These are phyloP conservation scores for Ampelomyces quisqualis DNA, from an alignment of 2,329 filamentous ascomycete genomes.

Conservation along the genomic window DNA sequence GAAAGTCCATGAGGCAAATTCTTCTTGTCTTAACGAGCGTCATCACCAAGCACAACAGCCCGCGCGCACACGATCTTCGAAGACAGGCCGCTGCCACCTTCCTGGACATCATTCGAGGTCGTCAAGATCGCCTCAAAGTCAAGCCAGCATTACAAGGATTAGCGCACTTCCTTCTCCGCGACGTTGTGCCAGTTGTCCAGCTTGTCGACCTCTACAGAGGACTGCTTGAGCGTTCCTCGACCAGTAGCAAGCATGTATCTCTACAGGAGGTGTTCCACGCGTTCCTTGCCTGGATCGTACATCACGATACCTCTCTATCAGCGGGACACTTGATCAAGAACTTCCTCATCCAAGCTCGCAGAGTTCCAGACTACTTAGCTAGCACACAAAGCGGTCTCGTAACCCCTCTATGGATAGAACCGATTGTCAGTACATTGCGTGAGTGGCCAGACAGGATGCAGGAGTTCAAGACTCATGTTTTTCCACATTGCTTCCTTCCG, in stretches of 20 bases:
- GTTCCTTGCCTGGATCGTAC: constrained; percentile 42
- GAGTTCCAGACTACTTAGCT: constrained; percentile 12
- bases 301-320: constrained; percentile 45
- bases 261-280: constrained; percentile 24
- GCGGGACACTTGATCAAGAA: constrained; percentile 43
- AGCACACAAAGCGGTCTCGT: neutral
- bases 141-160: constrained; percentile 70
- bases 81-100: constrained; percentile 44
- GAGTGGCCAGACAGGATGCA: constrained; percentile 41
- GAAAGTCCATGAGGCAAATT: constrained; percentile 52
- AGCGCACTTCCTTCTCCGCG: constrained; percentile 65
- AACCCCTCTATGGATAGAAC: constrained; percentile 43
- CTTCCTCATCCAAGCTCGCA: constrained; percentile 33
- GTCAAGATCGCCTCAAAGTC: constrained; percentile 63
- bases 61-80: constrained; percentile 27
- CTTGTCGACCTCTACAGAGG: constrained; percentile 45
- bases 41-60: constrained; percentile 32
- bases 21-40: constrained; percentile 44
- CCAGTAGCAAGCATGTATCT: neutral
- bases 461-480: constrained; percentile 49
- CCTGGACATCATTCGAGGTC: constrained; percentile 60
- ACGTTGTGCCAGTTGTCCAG: constrained; percentile 49
- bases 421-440: constrained; percentile 37
- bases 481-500: constrained; percentile 51
- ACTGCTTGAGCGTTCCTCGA: constrained; percentile 10